Base-by-base conservation (phyloP, 1,284 basidiomycete species). In the Ceratobasidium sp. region DNA sequence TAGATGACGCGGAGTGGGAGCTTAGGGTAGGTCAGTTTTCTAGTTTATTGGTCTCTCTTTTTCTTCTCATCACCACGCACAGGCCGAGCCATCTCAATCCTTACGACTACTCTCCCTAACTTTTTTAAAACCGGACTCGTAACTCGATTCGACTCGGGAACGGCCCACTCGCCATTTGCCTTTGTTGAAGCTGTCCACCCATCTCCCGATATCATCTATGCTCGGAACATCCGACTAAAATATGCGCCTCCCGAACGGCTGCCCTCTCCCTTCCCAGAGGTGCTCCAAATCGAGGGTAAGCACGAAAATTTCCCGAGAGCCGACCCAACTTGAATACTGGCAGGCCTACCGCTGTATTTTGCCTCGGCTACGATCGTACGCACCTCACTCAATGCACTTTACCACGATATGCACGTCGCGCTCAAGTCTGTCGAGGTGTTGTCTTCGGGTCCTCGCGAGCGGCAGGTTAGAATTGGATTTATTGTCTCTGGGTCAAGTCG, bases 381-480 rank as follows among this genome's bases (percentile, higher is more conserved):
- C 25, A 89, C 89, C 72, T 88, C 89, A 3, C 82, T 92, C 74
- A 88, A 86, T 73, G 86, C 91, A 6, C 77, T 92, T 15, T 91
- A 91, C 75, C 83, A 86, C 15, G 85, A 90, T 75, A 77, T 91
- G 43, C 77, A 76, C 3, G 83, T 92, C 38, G 81, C 82, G 42
- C 77, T 90, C 32, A 81, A 0, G 79, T 87, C 74, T 49, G 77
- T 76, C 34, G 75, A 75, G 52, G 77, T 79, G 72, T 74, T 49
- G 69, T 70, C 72, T 20, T 29, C 27, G 27, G 70, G 72, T 35
- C 27, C 45, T 29, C 71, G 75, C n/a, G 70, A 75, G 32, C 71
- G 75, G 2, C 53, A 74, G 27, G 71, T 89, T n/a, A 77, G 82
- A 13, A 77, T 91, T 2, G 81, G 83, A 3, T 77, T 89, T 40